Evolutionary conservation across 164 flowering plant genomes (phyloP), one percentile per base, ranked within the genome.

Genomic region (Berberis vulgaris): DNA sequence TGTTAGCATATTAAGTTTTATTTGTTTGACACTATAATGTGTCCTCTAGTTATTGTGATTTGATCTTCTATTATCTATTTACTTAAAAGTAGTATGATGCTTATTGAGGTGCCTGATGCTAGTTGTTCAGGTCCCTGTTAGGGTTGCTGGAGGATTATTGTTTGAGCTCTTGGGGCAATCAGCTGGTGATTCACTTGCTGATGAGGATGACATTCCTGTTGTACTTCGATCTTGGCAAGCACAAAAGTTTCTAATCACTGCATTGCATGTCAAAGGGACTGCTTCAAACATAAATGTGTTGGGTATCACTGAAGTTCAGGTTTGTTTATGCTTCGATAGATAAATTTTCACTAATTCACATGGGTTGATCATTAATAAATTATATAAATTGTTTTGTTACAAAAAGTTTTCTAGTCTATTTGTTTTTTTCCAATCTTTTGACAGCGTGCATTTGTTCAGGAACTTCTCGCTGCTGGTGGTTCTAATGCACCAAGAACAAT

Each of bases 141-240:
- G 98, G 66, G 97, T 84, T 71, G 89, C 92, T 59, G 97, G 92
- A 60, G 97, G 97, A 47, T 69, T 90, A 58, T 66, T 93, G 45
- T 93, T 90, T 81, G 98, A 93, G 82, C 96, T 90, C 43, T 65
- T 88, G 72, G 97, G 98, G 46, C 97, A 87, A 60, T 90, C 98
- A 43, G 92, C 75, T 56, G 98, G 96, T 60, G 97, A 93, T 82
- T 96, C 97, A 40, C 78, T 63, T 66, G 70, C 73, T 45, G 76
- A 84, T 49, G 98, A 90, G 67, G 96, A 87, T 80, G 96, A 93
- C 66, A 79, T 81, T 42, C 97, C 97, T 5, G 71, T 90, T 67
- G 96, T 93, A n/a, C 82, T 90, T 60, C 81, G 97, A 58, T 90
- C 98, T 9, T 93, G 96, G 94, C 94, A 90, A 68, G 90, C 96